Conservation (phyloP, 768 basidiomycete genomes). For the Tephrocybe sp. region DNA sequence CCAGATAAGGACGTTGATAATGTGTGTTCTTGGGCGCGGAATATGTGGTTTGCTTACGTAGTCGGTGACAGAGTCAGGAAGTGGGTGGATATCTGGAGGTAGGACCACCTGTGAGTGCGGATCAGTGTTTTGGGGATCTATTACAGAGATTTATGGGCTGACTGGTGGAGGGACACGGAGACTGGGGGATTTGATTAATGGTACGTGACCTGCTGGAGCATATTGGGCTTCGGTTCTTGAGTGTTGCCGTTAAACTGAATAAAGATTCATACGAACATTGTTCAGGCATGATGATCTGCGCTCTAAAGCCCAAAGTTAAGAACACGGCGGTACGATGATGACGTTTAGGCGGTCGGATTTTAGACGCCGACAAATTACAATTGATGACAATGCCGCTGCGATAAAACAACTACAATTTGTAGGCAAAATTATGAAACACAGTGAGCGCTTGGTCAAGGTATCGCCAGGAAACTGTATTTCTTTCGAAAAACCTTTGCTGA, state of each 20-base stretch:
- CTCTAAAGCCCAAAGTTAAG: no score
- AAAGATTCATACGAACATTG: slow-evolving; percentile 18
- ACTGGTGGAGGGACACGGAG: slow-evolving; percentile 85
- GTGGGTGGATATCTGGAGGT: slow-evolving; percentile 90
- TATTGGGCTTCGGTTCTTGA: slow-evolving; percentile 61
- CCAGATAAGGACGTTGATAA: slow-evolving; percentile 1
- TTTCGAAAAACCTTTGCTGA: no score
- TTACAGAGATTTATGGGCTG: slow-evolving; percentile 15
- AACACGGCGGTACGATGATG: no score
- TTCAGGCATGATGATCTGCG: slow-evolving; percentile 18
- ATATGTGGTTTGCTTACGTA: slow-evolving; percentile 55
- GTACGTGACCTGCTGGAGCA: slow-evolving; percentile 70
- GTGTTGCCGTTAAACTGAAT: not conserved
- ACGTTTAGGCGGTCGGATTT: no score
- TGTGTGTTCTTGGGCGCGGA: not conserved
- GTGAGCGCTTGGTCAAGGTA: no score
- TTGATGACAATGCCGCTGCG: no score
- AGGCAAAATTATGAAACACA: no score
- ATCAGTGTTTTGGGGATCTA: slow-evolving; percentile 1
- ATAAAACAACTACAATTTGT: no score
- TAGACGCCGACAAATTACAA: no score
- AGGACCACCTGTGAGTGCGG: slow-evolving; percentile 63
- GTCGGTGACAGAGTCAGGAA: slow-evolving; percentile 86
- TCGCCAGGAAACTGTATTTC: no score
- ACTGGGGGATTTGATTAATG: slow-evolving; percentile 91